Evolutionary conservation across 345 rosid species (phyloP).

Genomic region (Aethionema arabicum): DNA sequence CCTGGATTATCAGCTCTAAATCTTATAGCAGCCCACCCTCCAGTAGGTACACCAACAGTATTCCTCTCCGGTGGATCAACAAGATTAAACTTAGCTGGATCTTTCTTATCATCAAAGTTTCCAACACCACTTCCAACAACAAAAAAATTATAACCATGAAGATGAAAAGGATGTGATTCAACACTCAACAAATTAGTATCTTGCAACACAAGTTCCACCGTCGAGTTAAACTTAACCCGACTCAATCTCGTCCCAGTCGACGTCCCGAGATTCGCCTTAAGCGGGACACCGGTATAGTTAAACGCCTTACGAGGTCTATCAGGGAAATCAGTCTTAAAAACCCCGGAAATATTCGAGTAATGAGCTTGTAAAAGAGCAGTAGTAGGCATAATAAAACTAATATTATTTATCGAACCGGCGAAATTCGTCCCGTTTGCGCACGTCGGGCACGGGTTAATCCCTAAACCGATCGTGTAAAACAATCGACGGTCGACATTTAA

Average conservation of each 20-base stretch:
- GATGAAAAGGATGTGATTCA: slow-evolving; percentile 70
- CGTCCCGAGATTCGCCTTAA: slow-evolving; percentile 50
- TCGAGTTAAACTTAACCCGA: slow-evolving; percentile 50
- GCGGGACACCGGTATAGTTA: slow-evolving; percentile 60
- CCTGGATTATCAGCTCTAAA: slow-evolving; percentile 82
- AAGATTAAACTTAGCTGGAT: slow-evolving; percentile 51
- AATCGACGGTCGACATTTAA: slow-evolving; percentile 51
- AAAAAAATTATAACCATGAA: slow-evolving; percentile 72
- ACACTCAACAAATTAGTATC: slow-evolving; percentile 59
- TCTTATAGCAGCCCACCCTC: slow-evolving; percentile 76
- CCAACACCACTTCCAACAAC: slow-evolving; percentile 60
- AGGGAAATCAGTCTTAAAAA: slow-evolving; percentile 59
- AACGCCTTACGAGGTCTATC: slow-evolving; percentile 46
- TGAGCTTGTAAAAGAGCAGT: slow-evolving; percentile 67
- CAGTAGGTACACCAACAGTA: slow-evolving; percentile 70
- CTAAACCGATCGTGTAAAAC: slow-evolving; percentile 56
- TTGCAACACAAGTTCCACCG: slow-evolving; percentile 53
- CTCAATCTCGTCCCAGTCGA: slow-evolving; percentile 50
- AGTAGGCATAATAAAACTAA: slow-evolving; percentile 64
- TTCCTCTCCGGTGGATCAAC: slow-evolving; percentile 80
- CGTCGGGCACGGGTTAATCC: slow-evolving; percentile 58
- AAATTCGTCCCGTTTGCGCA: slow-evolving; percentile 60
- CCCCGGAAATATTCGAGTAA: slow-evolving; percentile 42
- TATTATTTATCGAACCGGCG: slow-evolving; percentile 60
- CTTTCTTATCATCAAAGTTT: slow-evolving; percentile 48